Base-by-base conservation (phyloP, 495 filamentous ascomycete genomes). In the Antarctomyces pellizariae region DNA sequence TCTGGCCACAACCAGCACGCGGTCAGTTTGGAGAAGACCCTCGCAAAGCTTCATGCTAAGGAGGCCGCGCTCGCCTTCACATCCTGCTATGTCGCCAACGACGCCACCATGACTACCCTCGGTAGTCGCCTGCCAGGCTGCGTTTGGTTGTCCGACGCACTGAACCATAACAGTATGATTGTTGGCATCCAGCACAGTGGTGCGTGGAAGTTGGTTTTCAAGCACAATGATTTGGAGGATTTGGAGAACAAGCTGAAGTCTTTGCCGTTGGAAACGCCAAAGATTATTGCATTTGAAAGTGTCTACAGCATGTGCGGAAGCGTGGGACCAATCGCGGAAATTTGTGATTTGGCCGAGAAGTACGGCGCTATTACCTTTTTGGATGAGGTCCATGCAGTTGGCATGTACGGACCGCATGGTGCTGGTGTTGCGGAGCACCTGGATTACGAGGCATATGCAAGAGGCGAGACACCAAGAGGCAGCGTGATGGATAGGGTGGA, bases 231-330 rank as follows among this genome's bases (percentile, higher is more conserved):
- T 42, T 41, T 93, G 16, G 62, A 56, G 7, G 89, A 97, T 36
- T 59, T 97, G 4, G 86, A 97, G 51, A 56, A 60, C 24, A 95
- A 97, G 43, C 59, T 97, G 30, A 82, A 82, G 3, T 73, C 79
- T 9, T 61, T 97, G 17, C 80, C 84, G 0, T 46, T 70, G 2
- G 57, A 82, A 23, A 61, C 77, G 16, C 86, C 86, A 23, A 97
- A 97, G 60, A 90, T 97, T 33, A 97, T 97, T 35, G 86, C 86
- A 11, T 97, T 95, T 36, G 86, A 97, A 52, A 89, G 76, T 10
- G 86, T 97, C 13, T 97, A 97, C 52, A 86, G 76, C 54, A 97
- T 97, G 86, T 97, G 89, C 49, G 86, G 86, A 33, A 89, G 78
- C 13, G 75, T 97, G 44, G 89, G 78, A 0, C 89, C 86, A 2